phyloP scores from a whole-genome alignment of 2,329 filamentous ascomycete genomes.

The Neopestalotiopsis rosae region DNA sequence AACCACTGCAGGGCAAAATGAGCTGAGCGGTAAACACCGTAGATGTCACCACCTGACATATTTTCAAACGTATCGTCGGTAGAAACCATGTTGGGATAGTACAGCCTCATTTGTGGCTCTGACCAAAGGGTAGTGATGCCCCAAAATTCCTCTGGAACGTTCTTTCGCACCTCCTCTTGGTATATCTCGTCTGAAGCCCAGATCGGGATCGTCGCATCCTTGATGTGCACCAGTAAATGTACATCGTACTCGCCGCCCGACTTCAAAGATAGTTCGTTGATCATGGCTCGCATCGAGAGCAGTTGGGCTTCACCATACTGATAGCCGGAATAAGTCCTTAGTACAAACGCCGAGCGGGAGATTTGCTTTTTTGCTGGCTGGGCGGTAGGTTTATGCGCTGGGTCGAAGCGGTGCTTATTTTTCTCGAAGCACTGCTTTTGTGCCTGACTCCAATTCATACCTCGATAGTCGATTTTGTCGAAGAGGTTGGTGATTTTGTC shows the following conservation, averaged over 20 bases:
- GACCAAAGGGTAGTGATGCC: slow-evolving; percentile 73
- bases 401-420: slow-evolving; percentile 57
- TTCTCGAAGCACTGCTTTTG: slow-evolving; percentile 44
- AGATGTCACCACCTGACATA: slow-evolving; percentile 48
- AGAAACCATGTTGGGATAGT: slow-evolving; percentile 65
- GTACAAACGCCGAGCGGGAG: slow-evolving; percentile 63
- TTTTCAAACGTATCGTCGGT: slow-evolving; percentile 54
- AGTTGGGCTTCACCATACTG: slow-evolving; percentile 68
- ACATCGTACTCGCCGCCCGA: slow-evolving; percentile 72
- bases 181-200: slow-evolving; percentile 35
- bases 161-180: slow-evolving; percentile 60
- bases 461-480: slow-evolving; percentile 42
- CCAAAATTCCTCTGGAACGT: slow-evolving; percentile 68
- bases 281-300: slow-evolving; percentile 67
- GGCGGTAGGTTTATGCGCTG: slow-evolving; percentile 17
- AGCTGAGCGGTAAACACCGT: slow-evolving; percentile 56
- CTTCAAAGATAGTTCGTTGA: slow-evolving; percentile 67
- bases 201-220: slow-evolving; percentile 48
- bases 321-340: slow-evolving; percentile 71
- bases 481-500: slow-evolving; percentile 46
- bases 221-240: slow-evolving; percentile 52
- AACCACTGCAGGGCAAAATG: slow-evolving; percentile 53
- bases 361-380: slow-evolving; percentile 26
- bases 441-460: slow-evolving; percentile 39
- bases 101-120: slow-evolving; percentile 67